Evolutionary conservation across 2,329 filamentous ascomycete species (phyloP).

Genomic region (Talaromyces sp.): DNA sequence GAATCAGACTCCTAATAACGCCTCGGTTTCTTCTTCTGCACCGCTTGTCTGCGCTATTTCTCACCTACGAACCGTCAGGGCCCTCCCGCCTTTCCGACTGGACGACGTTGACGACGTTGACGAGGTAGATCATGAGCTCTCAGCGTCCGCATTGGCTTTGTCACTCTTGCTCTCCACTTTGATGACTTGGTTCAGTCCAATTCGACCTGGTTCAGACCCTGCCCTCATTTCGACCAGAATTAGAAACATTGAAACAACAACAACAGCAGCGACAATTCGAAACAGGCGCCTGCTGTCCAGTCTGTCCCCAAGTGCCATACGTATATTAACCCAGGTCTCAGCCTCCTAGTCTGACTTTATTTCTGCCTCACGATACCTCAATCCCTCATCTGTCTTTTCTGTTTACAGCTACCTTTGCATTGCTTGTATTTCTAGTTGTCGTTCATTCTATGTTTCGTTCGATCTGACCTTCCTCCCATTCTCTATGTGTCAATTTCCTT

Average conservation of each 20-base stretch:
- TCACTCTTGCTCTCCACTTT: background rate
- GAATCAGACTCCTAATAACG: constrained; percentile 5
- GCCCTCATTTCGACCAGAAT: constrained; percentile 11
- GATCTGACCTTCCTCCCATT: background rate
- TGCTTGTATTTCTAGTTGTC: constrained; percentile 17
- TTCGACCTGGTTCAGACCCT: constrained; percentile 5
- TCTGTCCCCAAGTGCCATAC: background rate
- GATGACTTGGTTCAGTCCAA: constrained; percentile 6
- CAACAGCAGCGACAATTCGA: constrained; percentile 14
- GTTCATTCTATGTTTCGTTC: constrained; percentile 9
- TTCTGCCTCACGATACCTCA: constrained; percentile 10
- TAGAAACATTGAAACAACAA: constrained; percentile 17
- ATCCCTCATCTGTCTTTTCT: background rate
- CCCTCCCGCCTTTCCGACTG: background rate
- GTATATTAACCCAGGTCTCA: constrained; percentile 7
- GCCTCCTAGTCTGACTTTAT: background rate
- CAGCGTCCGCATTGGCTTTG: background rate
- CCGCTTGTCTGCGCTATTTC: constrained; percentile 2
- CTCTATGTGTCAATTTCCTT: background rate
- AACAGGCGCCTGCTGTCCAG: constrained; percentile 14
- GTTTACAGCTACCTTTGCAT: constrained; percentile 8
- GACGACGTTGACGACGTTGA: background rate
- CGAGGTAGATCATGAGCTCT: constrained; percentile 1
- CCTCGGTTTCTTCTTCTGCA: constrained; percentile 10
- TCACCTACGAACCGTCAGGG: background rate